A percentile compares a stretch with the other conserved stretches of the same genome.
Evolutionary conservation across 345 rosid genomes (phyloP).

Genomic region (Eucalyptus regnans): DNA sequence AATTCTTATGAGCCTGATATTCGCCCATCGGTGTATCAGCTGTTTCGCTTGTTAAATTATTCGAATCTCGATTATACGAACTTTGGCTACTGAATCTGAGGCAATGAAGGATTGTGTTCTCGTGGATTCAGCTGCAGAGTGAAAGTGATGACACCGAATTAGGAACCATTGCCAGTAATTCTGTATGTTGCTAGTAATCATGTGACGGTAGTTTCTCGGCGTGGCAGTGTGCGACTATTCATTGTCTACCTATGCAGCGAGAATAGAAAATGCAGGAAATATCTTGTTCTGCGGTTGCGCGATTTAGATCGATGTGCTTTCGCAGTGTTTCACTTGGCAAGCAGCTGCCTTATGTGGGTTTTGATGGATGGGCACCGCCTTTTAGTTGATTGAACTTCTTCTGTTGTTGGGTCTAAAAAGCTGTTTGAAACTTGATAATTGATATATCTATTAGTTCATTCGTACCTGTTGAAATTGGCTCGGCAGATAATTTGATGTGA

Average conservation of each 20-base stretch:
- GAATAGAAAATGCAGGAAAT: neutral
- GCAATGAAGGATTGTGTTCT: neutral
- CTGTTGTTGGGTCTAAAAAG: neutral
- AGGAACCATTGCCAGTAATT: neutral
- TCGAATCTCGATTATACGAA: neutral
- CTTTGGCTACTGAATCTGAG: neutral
- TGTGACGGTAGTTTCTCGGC: neutral
- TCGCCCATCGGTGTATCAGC: neutral
- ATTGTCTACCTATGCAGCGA: neutral
- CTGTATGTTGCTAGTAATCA: neutral
- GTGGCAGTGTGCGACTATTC: neutral
- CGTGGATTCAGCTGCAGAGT: neutral
- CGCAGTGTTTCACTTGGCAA: neutral
- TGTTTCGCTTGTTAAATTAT: neutral
- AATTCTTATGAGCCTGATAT: neutral
- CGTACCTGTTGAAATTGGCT: neutral
- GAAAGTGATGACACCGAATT: neutral
- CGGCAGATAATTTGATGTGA: neutral
- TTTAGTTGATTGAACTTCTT: neutral
- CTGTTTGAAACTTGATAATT: neutral
- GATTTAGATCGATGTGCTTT: neutral
- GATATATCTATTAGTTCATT: neutral
- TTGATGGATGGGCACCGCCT: neutral
- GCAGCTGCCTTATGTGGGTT: neutral
- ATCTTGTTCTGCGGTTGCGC: neutral